Percentiles rank a stretch among this genome's conserved stretches.
Conservation (phyloP, 192 early-diverging fungal species). For the Cladochytrium replicatum region DNA sequence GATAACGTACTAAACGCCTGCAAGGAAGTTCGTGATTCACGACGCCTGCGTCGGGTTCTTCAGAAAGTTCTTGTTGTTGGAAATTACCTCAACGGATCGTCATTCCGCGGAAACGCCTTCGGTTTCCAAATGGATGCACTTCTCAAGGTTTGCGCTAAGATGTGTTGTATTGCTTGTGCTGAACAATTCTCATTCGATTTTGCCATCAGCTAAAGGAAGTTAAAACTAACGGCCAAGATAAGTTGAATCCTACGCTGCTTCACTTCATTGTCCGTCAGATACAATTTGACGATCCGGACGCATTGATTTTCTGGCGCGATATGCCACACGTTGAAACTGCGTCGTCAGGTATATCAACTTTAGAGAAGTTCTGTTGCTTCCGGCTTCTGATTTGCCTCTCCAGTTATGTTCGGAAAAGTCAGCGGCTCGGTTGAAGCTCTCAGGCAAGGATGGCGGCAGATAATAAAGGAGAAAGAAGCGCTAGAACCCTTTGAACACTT, state of each 20-base stretch:
- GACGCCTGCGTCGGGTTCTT: conserved; percentile 18
- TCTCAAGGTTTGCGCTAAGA: conserved; percentile 1
- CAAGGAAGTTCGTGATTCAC: conserved; percentile 20
- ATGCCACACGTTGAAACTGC: conserved; percentile 31
- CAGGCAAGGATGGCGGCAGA: conserved; percentile 13
- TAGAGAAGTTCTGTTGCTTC: conserved; percentile 7
- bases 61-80: conserved; percentile 33
- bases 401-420: not conserved
- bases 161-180: conserved; percentile 7
- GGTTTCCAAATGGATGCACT: conserved; percentile 37
- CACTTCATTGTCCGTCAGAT: conserved; percentile 36
- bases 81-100: conserved; percentile 38
- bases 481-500: conserved; percentile 1
- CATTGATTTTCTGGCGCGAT: conserved; percentile 27
- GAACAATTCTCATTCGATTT: not conserved
- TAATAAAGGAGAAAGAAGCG: conserved; percentile 18
- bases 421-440: not conserved
- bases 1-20: conserved; percentile 22
- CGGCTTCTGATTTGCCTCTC: not conserved
- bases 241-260: conserved; percentile 29
- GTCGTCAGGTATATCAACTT: conserved; percentile 9
- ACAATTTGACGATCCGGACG: conserved; percentile 22
- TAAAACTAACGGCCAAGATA: conserved; percentile 11
- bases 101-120: conserved; percentile 39
- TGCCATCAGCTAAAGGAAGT: conserved; percentile 28